Percentiles rank a stretch among this genome's conserved stretches.
Evolutionary conservation across 371 early-diverging fungal species (phyloP).

Genomic region (Zychaea mexicana): DNA sequence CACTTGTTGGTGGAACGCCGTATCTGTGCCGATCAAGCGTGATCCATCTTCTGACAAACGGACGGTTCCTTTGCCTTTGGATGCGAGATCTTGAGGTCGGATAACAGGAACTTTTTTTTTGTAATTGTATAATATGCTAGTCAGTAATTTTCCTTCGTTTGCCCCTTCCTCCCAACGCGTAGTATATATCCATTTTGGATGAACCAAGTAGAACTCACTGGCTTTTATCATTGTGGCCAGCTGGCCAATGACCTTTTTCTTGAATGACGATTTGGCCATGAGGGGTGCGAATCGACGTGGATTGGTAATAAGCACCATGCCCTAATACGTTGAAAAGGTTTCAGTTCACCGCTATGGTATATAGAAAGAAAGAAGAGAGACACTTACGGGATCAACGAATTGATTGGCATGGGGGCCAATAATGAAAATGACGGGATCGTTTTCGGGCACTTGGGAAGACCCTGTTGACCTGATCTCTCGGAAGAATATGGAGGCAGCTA

Average conservation of each 20-base stretch:
- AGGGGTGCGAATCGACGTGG: slow-evolving; percentile 73
- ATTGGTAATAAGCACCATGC: slow-evolving; percentile 73
- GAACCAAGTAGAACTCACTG: slow-evolving; percentile 40
- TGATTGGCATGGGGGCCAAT: slow-evolving; percentile 90
- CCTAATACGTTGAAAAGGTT: not conserved
- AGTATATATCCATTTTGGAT: too few relatives aligned
- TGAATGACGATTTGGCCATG: slow-evolving; percentile 74
- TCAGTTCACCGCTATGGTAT: slow-evolving; percentile 27
- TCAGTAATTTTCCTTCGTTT: not conserved
- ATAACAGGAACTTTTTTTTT: slow-evolving; percentile 70
- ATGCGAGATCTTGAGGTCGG: slow-evolving; percentile 79
- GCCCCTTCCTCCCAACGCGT: not conserved
- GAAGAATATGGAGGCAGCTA: slow-evolving; percentile 66
- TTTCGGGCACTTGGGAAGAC: slow-evolving; percentile 68
- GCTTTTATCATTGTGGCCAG: slow-evolving; percentile 63
- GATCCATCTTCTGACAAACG: slow-evolving; percentile 34
- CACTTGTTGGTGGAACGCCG: slow-evolving; percentile 62
- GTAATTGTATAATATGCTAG: too few relatives aligned
- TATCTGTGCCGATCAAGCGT: slow-evolving; percentile 52
- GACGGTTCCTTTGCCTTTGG: slow-evolving; percentile 59
- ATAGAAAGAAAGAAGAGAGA: not conserved
- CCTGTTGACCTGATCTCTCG: slow-evolving; percentile 78
- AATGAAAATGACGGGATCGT: slow-evolving; percentile 82
- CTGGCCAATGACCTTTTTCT: slow-evolving; percentile 69
- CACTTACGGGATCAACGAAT: slow-evolving; percentile 32